Base-by-base conservation (phyloP, 129 eudicot genomes). In the Flaveria brownii region DNA sequence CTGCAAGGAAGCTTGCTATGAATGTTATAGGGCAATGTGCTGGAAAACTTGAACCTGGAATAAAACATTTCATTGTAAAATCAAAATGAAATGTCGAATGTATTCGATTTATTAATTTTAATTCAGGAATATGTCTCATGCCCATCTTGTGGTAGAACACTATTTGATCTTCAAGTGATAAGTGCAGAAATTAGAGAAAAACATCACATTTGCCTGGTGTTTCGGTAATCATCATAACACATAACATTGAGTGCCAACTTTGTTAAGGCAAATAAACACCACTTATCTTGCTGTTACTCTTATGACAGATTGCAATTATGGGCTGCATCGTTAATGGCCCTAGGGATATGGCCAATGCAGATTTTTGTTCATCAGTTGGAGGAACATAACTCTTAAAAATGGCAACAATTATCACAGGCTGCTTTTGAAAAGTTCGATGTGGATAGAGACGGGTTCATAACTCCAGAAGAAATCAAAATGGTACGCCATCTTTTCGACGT, bases 291-390 rank as follows among this genome's bases (percentile, higher is more conserved):
- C 54, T 71, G 16, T 14, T 6, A 62, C 22, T 51, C 25, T 26
- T 75, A 5, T 78, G 76, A 76, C 86, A 93, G 98, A 94, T 94
- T 70, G 98, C 98, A 14, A 94, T 94, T 70, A 94, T 94, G 98
- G 98, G 98, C 41, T 94, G 98, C 90, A 94, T 94, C 60, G 98
- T 94, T 47, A 94, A 94, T 71, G 98, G 98, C 55, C 98, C 97
- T 2, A 97, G 98, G 80, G 98, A 94, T 87, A 94, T 94, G 98
- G 98, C 97, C 59, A 97, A 94, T 83, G 98, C 98, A 41, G 97
- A 94, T 85, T 94, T 94, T 60, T 80, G 98, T 94, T 78, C 97
- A 89, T 84, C 98, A 94, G 56, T 70, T 94, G 73, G 97, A 94
- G 74, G 96, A 94, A 84, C 97, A 91, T 76, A 84, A 94, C 81